Percentiles rank a stretch among this genome's conserved stretches.
phyloP scores from a whole-genome alignment of 2,329 filamentous ascomycete genomes.

The Xylogone sp. region DNA sequence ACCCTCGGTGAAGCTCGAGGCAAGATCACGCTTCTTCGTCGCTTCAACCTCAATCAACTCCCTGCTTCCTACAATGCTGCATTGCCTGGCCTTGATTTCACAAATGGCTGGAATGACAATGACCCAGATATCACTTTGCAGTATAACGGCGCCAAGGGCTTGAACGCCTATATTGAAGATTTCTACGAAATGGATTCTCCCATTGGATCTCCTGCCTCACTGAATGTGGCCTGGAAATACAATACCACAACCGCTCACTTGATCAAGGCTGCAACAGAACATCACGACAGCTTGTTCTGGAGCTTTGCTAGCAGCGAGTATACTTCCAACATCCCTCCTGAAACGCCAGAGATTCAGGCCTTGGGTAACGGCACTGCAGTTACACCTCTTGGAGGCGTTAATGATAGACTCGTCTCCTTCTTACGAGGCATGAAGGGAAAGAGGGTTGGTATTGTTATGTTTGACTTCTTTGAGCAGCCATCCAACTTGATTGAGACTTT shows the following conservation, averaged over 20 bases:
- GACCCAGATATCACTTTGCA: constrained; percentile 33
- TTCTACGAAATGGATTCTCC: constrained; percentile 38
- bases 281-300: constrained; percentile 40
- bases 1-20: constrained; percentile 74
- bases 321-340: constrained; percentile 31
- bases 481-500: no score
- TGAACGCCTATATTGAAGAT: constrained; percentile 45
- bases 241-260: constrained; percentile 38
- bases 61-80: constrained; percentile 28
- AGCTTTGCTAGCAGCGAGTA: constrained; percentile 43
- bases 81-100: constrained; percentile 44
- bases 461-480: constrained; percentile 47
- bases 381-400: constrained; percentile 40
- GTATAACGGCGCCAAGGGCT: constrained; percentile 34
- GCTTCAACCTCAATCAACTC: constrained; percentile 61
- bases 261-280: constrained; percentile 28
- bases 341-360: constrained; percentile 42
- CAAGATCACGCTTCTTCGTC: constrained; percentile 79
- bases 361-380: constrained; percentile 35
- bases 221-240: constrained; percentile 41
- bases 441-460: constrained; percentile 46
- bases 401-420: constrained; percentile 36
- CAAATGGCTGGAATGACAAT: constrained; percentile 40
- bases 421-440: constrained; percentile 35
- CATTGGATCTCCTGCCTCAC: constrained; percentile 24